These are phyloP conservation scores for Gleditsia sinensis DNA, from an alignment of 306 rosid genomes.

Conservation along the genomic window DNA sequence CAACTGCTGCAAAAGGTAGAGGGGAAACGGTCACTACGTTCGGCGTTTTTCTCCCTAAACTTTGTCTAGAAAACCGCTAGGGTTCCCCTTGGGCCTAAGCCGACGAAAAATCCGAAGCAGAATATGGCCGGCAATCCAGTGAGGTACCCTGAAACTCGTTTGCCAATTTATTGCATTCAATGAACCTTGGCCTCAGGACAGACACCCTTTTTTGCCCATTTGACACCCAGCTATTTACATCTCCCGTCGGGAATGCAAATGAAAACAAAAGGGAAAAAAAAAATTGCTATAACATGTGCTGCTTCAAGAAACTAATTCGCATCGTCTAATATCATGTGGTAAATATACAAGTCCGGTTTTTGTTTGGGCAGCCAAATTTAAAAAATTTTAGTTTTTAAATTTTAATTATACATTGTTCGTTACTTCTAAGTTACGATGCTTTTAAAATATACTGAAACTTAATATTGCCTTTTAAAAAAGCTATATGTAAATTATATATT, in stretches of 20 bases:
- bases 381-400: neutral
- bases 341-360: neutral
- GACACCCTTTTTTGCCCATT: too few relatives aligned
- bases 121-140: slow-evolving; percentile 15
- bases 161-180: slow-evolving; percentile 36
- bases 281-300: too few relatives aligned
- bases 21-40: too few relatives aligned
- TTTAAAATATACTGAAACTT: neutral
- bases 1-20: too few relatives aligned
- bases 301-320: too few relatives aligned
- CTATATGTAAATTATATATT: too few relatives aligned
- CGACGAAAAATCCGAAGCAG: slow-evolving; percentile 27
- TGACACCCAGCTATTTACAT: too few relatives aligned
- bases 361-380: neutral
- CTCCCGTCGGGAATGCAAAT: too few relatives aligned
- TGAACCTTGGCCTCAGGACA: slow-evolving; percentile 35
- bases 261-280: too few relatives aligned
- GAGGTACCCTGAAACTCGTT: slow-evolving; percentile 6
- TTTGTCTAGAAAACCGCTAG: neutral
- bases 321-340: neutral
- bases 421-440: neutral
- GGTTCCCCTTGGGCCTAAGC: neutral
- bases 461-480: neutral
- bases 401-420: neutral
- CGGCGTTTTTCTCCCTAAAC: neutral